These are phyloP conservation scores for Termitomyces sp. DNA, from an alignment of 768 basidiomycete species.

Conservation along the genomic window DNA sequence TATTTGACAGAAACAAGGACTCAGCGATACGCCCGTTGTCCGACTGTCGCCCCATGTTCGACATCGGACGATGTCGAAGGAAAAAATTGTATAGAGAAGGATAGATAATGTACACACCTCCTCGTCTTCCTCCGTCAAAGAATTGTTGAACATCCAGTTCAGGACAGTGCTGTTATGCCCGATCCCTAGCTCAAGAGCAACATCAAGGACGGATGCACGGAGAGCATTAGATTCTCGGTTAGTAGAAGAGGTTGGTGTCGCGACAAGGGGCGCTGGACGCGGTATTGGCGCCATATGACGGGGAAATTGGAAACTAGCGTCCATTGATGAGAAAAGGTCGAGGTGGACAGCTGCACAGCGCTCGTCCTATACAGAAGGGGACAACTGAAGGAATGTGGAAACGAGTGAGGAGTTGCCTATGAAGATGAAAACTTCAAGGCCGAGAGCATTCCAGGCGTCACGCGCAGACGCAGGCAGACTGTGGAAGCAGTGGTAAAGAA, in stretches of 20 bases:
- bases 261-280: conserved; percentile 17
- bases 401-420: conserved; percentile 1
- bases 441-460: conserved; percentile 5
- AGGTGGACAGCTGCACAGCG: conserved; percentile 13
- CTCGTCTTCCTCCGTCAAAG: conserved; percentile 56
- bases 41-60: not conserved
- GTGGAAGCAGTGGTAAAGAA: conserved; percentile 1
- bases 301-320: conserved; percentile 32
- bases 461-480: not conserved
- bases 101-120: conserved; percentile 27
- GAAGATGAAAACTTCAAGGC: not conserved
- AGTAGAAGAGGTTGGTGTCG: conserved; percentile 14
- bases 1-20: not conserved
- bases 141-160: conserved; percentile 70
- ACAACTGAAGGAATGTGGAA: conserved; percentile 8
- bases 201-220: conserved; percentile 73
- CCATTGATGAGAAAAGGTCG: conserved; percentile 22
- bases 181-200: conserved; percentile 65
- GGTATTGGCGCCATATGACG: conserved; percentile 20
- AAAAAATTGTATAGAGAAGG: not conserved
- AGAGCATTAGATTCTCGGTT: conserved; percentile 56
- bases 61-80: not conserved
- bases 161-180: conserved; percentile 57
- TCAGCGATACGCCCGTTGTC: not conserved
- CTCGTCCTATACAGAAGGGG: conserved; percentile 6